Evolutionary conservation across 805 yeast species (phyloP).

Genomic region (Suhomyces sp.): DNA sequence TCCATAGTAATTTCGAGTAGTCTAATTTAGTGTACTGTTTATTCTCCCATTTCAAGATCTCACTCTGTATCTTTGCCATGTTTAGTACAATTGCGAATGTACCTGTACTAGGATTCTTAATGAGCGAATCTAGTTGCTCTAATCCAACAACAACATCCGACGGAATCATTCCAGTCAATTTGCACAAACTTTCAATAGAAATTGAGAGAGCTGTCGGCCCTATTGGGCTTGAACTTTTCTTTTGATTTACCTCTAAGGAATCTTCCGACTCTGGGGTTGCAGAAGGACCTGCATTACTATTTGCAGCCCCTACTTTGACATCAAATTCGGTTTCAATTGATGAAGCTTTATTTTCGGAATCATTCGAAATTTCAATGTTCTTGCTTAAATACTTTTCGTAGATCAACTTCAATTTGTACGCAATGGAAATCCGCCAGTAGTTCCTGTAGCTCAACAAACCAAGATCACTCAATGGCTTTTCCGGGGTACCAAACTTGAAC

Average conservation of each 20-base stretch:
- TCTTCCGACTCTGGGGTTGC: too few relatives aligned
- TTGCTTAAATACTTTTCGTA: conserved; percentile 10
- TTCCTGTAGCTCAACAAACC: conserved; percentile 84
- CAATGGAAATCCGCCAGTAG: conserved; percentile 75
- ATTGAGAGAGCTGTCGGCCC: conserved; percentile 18
- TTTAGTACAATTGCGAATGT: conserved; percentile 57
- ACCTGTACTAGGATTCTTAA: conserved; percentile 43
- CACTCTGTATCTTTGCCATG: conserved; percentile 38
- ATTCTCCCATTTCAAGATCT: conserved; percentile 50
- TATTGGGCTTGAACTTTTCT: too few relatives aligned
- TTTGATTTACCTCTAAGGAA: too few relatives aligned
- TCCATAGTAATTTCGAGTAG: conserved; percentile 65
- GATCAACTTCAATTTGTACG: conserved; percentile 43
- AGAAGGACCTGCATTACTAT: background rate
- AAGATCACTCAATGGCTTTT: conserved; percentile 85
- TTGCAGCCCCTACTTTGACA: too few relatives aligned
- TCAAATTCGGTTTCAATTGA: background rate
- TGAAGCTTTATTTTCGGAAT: background rate
- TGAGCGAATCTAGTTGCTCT: conserved; percentile 69
- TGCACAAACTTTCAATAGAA: conserved; percentile 62
- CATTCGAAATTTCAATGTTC: background rate
- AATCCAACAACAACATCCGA: conserved; percentile 86
- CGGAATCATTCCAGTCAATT: conserved; percentile 78
- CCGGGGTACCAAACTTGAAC: conserved; percentile 86
- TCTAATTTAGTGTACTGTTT: conserved; percentile 56